These are phyloP conservation scores for Margaritispora aquatica DNA, from an alignment of 495 filamentous ascomycete genomes.

Conservation along the genomic window DNA sequence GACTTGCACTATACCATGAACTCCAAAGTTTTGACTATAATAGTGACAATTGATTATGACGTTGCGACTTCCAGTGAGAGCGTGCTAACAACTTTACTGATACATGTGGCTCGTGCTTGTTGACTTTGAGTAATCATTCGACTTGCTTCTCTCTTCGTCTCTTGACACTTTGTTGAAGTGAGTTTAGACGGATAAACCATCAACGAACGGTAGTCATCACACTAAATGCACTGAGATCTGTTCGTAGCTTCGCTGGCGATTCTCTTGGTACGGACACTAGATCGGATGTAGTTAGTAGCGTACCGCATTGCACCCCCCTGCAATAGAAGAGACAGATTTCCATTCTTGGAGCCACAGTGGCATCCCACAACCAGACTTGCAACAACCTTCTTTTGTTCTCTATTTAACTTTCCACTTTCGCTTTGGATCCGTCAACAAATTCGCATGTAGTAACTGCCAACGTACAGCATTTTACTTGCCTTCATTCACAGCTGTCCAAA, in stretches of 20 bases:
- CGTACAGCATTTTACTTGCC: not conserved
- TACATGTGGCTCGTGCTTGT: too few relatives aligned
- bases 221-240: not conserved
- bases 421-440: not conserved
- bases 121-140: too few relatives aligned
- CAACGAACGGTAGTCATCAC: too few relatives aligned
- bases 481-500: not conserved
- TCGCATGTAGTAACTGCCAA: not conserved
- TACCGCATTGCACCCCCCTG: not conserved
- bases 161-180: too few relatives aligned
- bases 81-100: too few relatives aligned
- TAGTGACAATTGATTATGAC: too few relatives aligned
- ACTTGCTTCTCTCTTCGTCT: too few relatives aligned
- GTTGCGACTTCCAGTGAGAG: too few relatives aligned
- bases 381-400: conserved; percentile 4
- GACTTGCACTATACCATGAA: too few relatives aligned
- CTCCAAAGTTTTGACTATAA: too few relatives aligned
- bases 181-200: too few relatives aligned
- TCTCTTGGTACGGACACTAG: not conserved
- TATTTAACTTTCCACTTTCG: conserved; percentile 4
- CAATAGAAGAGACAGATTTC: conserved; percentile 11
- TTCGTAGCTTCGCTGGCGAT: not conserved
- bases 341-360: conserved; percentile 8
- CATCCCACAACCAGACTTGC: conserved; percentile 1
- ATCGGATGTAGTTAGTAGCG: not conserved